phyloP scores from a whole-genome alignment of 2,329 filamentous ascomycete species.

The Camptophora hylomeconis region DNA sequence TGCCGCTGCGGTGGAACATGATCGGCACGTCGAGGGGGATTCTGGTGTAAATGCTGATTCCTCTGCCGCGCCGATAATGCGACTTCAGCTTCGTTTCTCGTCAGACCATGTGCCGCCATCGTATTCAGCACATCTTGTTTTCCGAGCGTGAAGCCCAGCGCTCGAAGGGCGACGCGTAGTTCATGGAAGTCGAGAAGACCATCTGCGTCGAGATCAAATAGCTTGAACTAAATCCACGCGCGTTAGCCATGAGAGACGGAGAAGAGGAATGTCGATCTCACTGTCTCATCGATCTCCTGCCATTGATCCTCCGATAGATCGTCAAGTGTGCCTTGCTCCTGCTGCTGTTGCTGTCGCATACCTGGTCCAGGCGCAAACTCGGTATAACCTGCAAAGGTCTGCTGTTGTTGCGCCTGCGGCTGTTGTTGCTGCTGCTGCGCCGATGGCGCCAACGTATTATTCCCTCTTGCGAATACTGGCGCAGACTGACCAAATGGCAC shows the following conservation, averaged over 20 bases:
- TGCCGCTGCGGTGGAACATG: slow-evolving; percentile 17
- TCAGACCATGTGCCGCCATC: slow-evolving; percentile 67
- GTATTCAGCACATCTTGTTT: slow-evolving; percentile 74
- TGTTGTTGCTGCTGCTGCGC: slow-evolving; percentile 30
- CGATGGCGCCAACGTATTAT: slow-evolving; percentile 8
- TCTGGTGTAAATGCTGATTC: slow-evolving; percentile 12
- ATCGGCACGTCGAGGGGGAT: slow-evolving; percentile 27
- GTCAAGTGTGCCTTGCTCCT: slow-evolving; percentile 36
- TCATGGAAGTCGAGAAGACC: slow-evolving; percentile 93
- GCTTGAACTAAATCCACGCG: slow-evolving; percentile 52
- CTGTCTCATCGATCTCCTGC: slow-evolving; percentile 87
- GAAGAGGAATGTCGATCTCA: slow-evolving; percentile 33
- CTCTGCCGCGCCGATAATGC: too few species aligned
- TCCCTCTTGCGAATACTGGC: slow-evolving; percentile 8
- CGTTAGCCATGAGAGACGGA: slow-evolving; percentile 2
- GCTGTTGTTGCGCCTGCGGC: slow-evolving; percentile 30
- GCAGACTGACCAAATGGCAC: slow-evolving; percentile 26
- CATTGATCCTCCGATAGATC: slow-evolving; percentile 73
- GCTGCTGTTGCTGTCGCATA: slow-evolving; percentile 30
- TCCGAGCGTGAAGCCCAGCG: slow-evolving; percentile 81
- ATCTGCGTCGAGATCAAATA: slow-evolving; percentile 96
- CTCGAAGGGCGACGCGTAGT: slow-evolving; percentile 90
- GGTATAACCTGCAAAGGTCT: too few species aligned
- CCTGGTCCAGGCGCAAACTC: too few species aligned
- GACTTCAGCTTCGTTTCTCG: slow-evolving; percentile 41